These are phyloP conservation scores for Calocera cornea DNA, from an alignment of 768 basidiomycete genomes.

Conservation along the genomic window DNA sequence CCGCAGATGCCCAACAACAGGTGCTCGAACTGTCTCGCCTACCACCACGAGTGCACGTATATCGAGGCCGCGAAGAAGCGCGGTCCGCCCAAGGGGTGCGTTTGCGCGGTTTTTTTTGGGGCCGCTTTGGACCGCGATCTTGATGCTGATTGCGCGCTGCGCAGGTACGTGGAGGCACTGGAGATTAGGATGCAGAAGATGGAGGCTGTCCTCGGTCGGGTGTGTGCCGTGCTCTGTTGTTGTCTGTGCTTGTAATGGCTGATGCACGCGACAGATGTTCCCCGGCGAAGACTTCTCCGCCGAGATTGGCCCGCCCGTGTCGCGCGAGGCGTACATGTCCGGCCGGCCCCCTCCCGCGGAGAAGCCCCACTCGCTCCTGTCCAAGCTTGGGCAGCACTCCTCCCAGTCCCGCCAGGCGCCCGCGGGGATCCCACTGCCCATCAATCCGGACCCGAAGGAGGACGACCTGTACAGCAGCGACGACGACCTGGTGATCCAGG, in stretches of 20 bases:
- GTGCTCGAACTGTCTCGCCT: slow-evolving; percentile 51
- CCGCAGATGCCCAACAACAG: slow-evolving; percentile 39
- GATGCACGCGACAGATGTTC: slow-evolving; percentile 15
- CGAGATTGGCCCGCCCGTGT: slow-evolving; percentile 22
- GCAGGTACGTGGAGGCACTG: slow-evolving; percentile 37
- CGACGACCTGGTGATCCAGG: slow-evolving; percentile 13
- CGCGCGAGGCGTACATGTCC: slow-evolving; percentile 16
- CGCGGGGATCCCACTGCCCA: slow-evolving; percentile 12
- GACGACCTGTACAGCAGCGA: slow-evolving; percentile 19
- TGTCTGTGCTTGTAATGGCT: background rate
- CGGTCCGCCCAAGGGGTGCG: slow-evolving; percentile 26
- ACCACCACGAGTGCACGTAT: slow-evolving; percentile 49
- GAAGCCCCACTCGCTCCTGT: slow-evolving; percentile 19
- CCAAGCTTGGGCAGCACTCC: slow-evolving; percentile 12
- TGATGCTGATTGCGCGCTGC: slow-evolving; percentile 5
- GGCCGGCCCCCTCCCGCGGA: slow-evolving; percentile 18
- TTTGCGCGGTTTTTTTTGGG: background rate
- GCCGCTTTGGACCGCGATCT: slow-evolving; percentile 26
- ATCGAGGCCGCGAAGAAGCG: slow-evolving; percentile 43
- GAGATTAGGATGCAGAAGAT: slow-evolving; percentile 40
- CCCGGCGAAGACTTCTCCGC: slow-evolving; percentile 20
- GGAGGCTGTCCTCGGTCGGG: slow-evolving; percentile 37
- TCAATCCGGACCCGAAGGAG: slow-evolving; percentile 13
- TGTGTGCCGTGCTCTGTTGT: slow-evolving; percentile 14
- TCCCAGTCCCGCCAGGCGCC: slow-evolving; percentile 16